Percentiles rank a stretch among this genome's conserved stretches.
These are phyloP conservation scores for Cucurbita maxima DNA, from an alignment of 306 rosid species.

Conservation along the genomic window DNA sequence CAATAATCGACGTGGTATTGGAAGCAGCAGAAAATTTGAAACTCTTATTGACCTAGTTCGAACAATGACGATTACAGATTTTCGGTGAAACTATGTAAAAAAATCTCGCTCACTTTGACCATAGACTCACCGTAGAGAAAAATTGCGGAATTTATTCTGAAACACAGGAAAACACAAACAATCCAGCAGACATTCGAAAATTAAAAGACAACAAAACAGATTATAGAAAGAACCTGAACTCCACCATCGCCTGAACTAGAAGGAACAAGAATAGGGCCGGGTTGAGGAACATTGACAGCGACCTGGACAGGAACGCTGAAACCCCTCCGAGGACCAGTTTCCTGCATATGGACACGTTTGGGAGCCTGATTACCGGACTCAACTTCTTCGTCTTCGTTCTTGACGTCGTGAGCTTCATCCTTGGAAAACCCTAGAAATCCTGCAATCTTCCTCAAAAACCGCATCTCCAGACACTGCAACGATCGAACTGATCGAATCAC, in stretches of 20 bases:
- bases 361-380: slow-evolving; percentile 22
- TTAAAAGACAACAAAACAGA: neutral
- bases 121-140: neutral
- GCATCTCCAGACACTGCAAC: slow-evolving; percentile 23
- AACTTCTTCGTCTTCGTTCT: slow-evolving; percentile 23
- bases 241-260: slow-evolving; percentile 60
- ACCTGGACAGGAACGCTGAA: slow-evolving; percentile 64
- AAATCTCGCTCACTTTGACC: neutral
- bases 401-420: slow-evolving; percentile 40
- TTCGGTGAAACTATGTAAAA: neutral
- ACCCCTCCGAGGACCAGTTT: slow-evolving; percentile 55
- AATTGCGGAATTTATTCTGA: neutral
- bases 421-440: slow-evolving; percentile 49
- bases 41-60: neutral
- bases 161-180: neutral
- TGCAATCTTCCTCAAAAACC: slow-evolving; percentile 29
- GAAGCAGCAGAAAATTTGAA: neutral
- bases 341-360: slow-evolving; percentile 20
- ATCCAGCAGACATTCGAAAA: neutral
- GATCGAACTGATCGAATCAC: slow-evolving; percentile 3
- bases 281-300: slow-evolving; percentile 40
- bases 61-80: neutral
- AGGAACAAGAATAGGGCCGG: slow-evolving; percentile 44
- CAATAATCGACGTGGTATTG: neutral
- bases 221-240: slow-evolving; percentile 40